A percentile compares a stretch with the other conserved stretches of the same genome.
Conservation (phyloP, 768 basidiomycete species). For the Rubroboletus satanas region DNA sequence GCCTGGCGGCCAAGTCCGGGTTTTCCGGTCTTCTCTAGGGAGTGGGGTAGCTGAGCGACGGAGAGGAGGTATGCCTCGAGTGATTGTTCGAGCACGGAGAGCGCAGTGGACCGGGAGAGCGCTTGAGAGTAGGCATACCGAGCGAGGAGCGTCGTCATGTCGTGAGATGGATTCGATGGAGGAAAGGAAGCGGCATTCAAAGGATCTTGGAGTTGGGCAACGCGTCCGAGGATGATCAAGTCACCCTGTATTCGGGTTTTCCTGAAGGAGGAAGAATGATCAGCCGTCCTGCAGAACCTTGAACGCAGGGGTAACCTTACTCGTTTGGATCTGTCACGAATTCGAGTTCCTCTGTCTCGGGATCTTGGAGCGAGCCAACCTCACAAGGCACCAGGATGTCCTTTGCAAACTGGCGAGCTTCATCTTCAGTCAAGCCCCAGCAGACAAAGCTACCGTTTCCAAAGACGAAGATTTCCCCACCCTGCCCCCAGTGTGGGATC, state of each 20-base stretch:
- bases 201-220: slow-evolving; percentile 53
- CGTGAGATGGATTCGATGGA: slow-evolving; percentile 52
- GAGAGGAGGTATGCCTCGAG: slow-evolving; percentile 81
- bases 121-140: slow-evolving; percentile 93
- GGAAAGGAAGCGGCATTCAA: slow-evolving; percentile 42
- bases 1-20: slow-evolving; percentile 77
- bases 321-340: slow-evolving; percentile 89
- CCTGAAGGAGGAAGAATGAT: slow-evolving; percentile 38
- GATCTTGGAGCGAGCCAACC: slow-evolving; percentile 58
- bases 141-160: slow-evolving; percentile 70
- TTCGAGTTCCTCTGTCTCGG: slow-evolving; percentile 88
- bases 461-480: slow-evolving; percentile 88
- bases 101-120: slow-evolving; percentile 80
- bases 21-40: slow-evolving; percentile 74
- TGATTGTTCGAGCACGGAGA: slow-evolving; percentile 82
- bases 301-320: slow-evolving; percentile 38
- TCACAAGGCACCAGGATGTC: slow-evolving; percentile 62
- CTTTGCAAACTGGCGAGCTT: slow-evolving; percentile 62
- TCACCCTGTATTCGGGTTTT: slow-evolving; percentile 87
- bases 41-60: slow-evolving; percentile 74
- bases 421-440: slow-evolving; percentile 80
- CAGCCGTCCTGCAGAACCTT: neutral
- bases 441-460: slow-evolving; percentile 85
- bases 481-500: slow-evolving; percentile 66
- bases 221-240: slow-evolving; percentile 81